Conservation (phyloP, 306 rosid genomes). For the Begonia fuchsioides region DNA sequence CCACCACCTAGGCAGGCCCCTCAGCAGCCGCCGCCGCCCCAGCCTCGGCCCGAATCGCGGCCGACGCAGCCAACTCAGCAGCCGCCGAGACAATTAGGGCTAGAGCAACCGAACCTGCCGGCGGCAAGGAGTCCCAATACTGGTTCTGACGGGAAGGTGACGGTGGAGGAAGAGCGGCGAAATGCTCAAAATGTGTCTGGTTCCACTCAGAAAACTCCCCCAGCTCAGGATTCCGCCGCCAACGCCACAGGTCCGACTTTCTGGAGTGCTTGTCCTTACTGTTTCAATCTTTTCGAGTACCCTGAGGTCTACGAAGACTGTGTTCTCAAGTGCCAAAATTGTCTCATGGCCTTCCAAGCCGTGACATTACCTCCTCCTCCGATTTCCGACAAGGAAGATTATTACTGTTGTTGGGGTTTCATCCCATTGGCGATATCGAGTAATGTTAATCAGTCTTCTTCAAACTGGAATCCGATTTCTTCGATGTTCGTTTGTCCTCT, state of each 20-base stretch:
- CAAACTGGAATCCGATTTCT: slow-evolving; percentile 61
- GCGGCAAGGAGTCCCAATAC: slow-evolving; percentile 23
- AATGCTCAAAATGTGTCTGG: slow-evolving; percentile 28
- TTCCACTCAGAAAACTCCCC: slow-evolving; percentile 13
- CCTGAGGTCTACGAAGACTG: slow-evolving; percentile 62
- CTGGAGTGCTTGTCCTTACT: slow-evolving; percentile 97
- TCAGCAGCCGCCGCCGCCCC: background rate
- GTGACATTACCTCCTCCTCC: slow-evolving; percentile 41
- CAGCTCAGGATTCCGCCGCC: slow-evolving; percentile 7
- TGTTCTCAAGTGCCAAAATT: slow-evolving; percentile 68
- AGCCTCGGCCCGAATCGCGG: slow-evolving; percentile 2
- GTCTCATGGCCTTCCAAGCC: slow-evolving; percentile 64
- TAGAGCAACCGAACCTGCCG: slow-evolving; percentile 10
- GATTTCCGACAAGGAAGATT: slow-evolving; percentile 20
- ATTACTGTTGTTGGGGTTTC: slow-evolving; percentile 68
- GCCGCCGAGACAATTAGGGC: background rate
- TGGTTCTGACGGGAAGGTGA: slow-evolving; percentile 13
- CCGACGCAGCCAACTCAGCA: background rate
- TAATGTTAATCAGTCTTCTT: slow-evolving; percentile 18
- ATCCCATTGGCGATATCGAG: slow-evolving; percentile 50
- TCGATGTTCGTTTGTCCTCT: slow-evolving; percentile 47
- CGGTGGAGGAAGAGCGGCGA: slow-evolving; percentile 24
- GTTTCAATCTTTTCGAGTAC: slow-evolving; percentile 63
- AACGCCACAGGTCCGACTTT: slow-evolving; percentile 21
- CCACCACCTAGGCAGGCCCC: background rate